Conservation (phyloP, 2,329 filamentous ascomycete genomes). For the Arthroderma sp. region DNA sequence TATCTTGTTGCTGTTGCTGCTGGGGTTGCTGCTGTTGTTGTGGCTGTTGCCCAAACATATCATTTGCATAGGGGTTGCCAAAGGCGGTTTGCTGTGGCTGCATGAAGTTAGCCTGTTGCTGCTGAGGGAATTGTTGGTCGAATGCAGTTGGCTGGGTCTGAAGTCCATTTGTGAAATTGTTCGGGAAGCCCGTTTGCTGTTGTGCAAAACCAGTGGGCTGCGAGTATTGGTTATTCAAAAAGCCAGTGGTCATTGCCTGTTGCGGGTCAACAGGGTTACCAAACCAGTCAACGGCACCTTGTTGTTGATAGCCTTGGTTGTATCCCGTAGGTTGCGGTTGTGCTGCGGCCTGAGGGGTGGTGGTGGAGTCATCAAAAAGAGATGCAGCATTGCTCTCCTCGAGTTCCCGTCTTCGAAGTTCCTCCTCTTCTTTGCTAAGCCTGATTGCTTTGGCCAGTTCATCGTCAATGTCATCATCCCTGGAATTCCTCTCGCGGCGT, state of each 20-base stretch:
- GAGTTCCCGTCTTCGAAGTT: constrained; percentile 65
- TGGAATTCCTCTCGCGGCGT: constrained; percentile 47
- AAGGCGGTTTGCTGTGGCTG: constrained; percentile 49
- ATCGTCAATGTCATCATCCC: constrained; percentile 54
- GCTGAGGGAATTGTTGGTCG: constrained; percentile 42
- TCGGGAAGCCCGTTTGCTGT: constrained; percentile 52
- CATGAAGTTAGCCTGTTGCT: constrained; percentile 26
- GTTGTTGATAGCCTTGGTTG: constrained; percentile 96
- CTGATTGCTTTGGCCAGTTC: constrained; percentile 91
- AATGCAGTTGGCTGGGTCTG: constrained; percentile 55
- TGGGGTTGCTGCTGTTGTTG: constrained; percentile 31
- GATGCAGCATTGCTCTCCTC: constrained; percentile 74
- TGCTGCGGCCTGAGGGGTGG: constrained; percentile 34
- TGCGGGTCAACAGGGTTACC: constrained; percentile 84
- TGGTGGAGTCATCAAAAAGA: constrained; percentile 69
- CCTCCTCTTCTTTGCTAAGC: constrained; percentile 87
- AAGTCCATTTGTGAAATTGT: constrained; percentile 58
- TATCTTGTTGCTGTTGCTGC: constrained; percentile 42
- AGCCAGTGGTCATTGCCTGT: constrained; percentile 54
- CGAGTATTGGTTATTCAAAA: constrained; percentile 53
- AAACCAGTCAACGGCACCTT: constrained; percentile 90
- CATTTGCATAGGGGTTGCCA: constrained; percentile 42
- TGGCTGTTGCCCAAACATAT: constrained; percentile 36
- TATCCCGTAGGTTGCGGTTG: constrained; percentile 75
- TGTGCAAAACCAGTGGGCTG: constrained; percentile 61